These are phyloP conservation scores for Sporodiniella umbellata DNA, from an alignment of 371 early-diverging fungal species.

Conservation along the genomic window DNA sequence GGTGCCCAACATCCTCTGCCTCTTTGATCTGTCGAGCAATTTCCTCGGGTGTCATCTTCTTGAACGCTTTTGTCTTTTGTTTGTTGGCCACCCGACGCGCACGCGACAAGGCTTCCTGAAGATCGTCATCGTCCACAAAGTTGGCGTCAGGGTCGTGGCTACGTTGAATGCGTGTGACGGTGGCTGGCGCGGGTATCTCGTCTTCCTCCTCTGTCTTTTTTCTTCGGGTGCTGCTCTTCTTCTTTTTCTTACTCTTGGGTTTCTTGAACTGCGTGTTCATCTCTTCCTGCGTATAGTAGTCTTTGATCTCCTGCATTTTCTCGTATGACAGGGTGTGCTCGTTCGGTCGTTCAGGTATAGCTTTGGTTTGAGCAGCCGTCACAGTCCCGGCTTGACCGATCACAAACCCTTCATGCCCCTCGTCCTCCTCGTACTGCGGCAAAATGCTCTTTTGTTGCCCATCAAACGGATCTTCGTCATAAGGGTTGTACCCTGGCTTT, in stretches of 20 bases:
- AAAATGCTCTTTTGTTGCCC: constrained; percentile 57
- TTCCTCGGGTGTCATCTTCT: constrained; percentile 56
- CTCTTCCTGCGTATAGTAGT: constrained; percentile 89
- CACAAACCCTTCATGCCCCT: constrained; percentile 49
- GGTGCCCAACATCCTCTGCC: constrained; percentile 19
- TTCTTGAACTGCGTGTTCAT: constrained; percentile 75
- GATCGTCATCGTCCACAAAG: constrained; percentile 93
- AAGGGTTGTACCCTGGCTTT: constrained; percentile 69
- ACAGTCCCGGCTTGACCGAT: constrained; percentile 34
- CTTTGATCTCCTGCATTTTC: constrained; percentile 62
- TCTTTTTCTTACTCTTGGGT: constrained; percentile 62
- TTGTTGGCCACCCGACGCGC: constrained; percentile 67
- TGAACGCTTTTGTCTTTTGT: constrained; percentile 39
- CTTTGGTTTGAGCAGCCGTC: constrained; percentile 10
- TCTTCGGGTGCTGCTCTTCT: constrained; percentile 47
- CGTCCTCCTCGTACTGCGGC: constrained; percentile 83
- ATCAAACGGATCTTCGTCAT: constrained; percentile 80
- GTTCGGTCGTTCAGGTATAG: constrained; percentile 58
- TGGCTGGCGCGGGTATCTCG: constrained; percentile 24
- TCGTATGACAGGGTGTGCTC: constrained; percentile 61
- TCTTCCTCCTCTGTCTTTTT: constrained; percentile 34
- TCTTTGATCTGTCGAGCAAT: constrained; percentile 45
- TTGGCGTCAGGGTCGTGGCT: constrained; percentile 49
- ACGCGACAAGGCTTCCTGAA: constrained; percentile 78
- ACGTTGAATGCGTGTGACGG: constrained; percentile 7